phyloP scores from a whole-genome alignment of 768 basidiomycete species.

The Russula foetens region DNA sequence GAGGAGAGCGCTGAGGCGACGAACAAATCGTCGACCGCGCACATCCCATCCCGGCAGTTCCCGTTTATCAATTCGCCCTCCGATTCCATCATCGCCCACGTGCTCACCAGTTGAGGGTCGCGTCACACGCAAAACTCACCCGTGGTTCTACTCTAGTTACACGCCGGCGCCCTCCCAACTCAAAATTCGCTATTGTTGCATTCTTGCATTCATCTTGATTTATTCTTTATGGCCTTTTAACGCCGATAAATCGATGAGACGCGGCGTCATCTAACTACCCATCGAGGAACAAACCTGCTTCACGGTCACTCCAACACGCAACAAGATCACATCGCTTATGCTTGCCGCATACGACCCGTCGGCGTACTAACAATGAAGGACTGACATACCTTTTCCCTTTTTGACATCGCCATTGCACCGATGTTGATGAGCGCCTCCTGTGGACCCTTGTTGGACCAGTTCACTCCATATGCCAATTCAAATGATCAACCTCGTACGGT shows the following conservation, averaged over 20 bases:
- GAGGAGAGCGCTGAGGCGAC: constrained; percentile 16
- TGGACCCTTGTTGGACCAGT: background rate
- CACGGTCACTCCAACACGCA: background rate
- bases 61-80: constrained; percentile 5
- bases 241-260: background rate
- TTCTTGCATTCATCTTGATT: background rate
- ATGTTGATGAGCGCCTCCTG: background rate
- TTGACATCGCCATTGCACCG: background rate
- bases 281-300: background rate
- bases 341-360: background rate
- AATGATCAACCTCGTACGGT: background rate
- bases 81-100: background rate
- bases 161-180: background rate
- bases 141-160: background rate
- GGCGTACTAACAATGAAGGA: background rate
- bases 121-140: no score
- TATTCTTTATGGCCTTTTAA: background rate
- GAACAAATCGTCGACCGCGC: constrained; percentile 8
- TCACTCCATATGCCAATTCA: background rate
- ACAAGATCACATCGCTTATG: background rate
- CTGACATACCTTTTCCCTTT: background rate
- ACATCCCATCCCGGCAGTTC: background rate
- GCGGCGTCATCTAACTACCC: background rate
- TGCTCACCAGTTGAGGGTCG: background rate
- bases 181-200: background rate